phyloP scores from a whole-genome alignment of 2,329 filamentous ascomycete genomes.

The Fusarium pilosicola region DNA sequence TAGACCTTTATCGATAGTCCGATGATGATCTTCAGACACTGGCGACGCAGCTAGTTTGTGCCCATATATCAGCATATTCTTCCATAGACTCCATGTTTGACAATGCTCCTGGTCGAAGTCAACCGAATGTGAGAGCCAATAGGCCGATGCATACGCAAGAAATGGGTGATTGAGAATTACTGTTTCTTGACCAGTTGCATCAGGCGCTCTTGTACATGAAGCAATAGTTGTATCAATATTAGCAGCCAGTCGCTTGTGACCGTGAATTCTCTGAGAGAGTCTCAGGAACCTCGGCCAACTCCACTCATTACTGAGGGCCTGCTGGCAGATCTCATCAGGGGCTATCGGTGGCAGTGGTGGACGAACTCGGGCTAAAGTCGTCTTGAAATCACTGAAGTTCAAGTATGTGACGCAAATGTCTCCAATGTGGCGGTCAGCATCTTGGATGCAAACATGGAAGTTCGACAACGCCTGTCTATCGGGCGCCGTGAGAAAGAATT shows the following conservation, averaged over 20 bases:
- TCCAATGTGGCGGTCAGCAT: rapidly evolving
- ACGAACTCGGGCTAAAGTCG: rapidly evolving
- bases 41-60: neutral
- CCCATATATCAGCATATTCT: rapidly evolving
- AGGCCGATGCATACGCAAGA: neutral
- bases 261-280: neutral
- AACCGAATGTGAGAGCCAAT: neutral
- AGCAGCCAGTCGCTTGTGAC: rapidly evolving
- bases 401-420: neutral
- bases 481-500: rapidly evolving
- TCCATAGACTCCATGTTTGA: neutral
- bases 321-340: rapidly evolving
- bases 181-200: rapidly evolving
- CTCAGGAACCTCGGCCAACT: rapidly evolving
- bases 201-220: rapidly evolving
- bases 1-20: neutral
- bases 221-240: neutral
- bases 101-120: neutral
- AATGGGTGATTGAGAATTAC: neutral
- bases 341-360: rapidly evolving
- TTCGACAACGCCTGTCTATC: rapidly evolving
- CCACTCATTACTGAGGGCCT: neutral
- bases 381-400: neutral
- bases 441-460: rapidly evolving
- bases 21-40: neutral